These are phyloP conservation scores for Pseudomonodictys pantanalensis DNA, from an alignment of 495 filamentous ascomycete species.

Conservation along the genomic window DNA sequence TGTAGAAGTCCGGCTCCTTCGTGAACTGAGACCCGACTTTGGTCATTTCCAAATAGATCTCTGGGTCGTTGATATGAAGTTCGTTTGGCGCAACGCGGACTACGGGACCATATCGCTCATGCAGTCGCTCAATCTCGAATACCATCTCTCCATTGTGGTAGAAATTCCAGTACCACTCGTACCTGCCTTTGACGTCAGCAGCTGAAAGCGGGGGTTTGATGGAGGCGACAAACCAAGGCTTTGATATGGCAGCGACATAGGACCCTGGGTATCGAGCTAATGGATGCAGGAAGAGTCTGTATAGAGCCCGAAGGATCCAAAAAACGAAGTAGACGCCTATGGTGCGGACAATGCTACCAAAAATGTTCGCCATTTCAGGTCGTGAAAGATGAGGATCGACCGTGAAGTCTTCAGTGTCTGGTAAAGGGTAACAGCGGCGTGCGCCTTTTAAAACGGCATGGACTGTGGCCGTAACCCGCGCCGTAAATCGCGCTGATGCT, in stretches of 20 bases:
- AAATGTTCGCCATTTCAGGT: too few relatives aligned
- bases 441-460: too few relatives aligned
- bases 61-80: constrained; percentile 10
- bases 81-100: constrained; percentile 6
- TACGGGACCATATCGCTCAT: constrained; percentile 4
- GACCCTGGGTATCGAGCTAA: not conserved
- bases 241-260: not conserved
- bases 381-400: too few relatives aligned
- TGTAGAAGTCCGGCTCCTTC: constrained; percentile 9
- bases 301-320: not conserved
- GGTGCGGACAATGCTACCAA: not conserved
- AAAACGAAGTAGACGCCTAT: not conserved
- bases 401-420: too few relatives aligned
- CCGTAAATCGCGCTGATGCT: too few relatives aligned
- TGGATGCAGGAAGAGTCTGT: not conserved
- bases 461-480: too few relatives aligned
- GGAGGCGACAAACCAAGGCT: not conserved
- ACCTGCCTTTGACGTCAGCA: not conserved
- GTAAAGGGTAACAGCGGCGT: too few relatives aligned
- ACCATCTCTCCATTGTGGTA: not conserved
- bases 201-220: not conserved
- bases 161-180: constrained; percentile 10
- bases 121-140: constrained; percentile 5
- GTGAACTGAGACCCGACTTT: constrained; percentile 1
- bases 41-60: constrained; percentile 5